Evolutionary conservation across 2,329 filamentous ascomycete genomes (phyloP), one percentile per base, ranked within the genome.

Genomic region (Calonectria henricotiae): DNA sequence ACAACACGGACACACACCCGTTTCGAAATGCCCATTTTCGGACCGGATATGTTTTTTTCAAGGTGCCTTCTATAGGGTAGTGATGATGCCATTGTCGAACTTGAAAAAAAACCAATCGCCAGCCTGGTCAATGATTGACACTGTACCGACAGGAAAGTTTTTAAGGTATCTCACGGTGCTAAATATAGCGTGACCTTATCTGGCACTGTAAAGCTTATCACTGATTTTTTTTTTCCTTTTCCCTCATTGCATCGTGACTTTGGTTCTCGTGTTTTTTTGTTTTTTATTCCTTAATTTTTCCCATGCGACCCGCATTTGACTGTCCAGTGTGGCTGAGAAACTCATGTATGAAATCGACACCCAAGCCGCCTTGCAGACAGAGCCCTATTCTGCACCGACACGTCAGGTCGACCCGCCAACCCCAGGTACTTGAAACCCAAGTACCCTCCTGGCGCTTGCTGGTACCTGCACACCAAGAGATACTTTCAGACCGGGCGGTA

Each of bases 391-490:
- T 25, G 41, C 30, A 46, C 60, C 37, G 60, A 47, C 43, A 47
- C 12, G 17, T 62, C 43, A 20, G n/a, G 20, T 20, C 25, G 62
- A 54, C 62, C 32, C 32, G 46, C 47, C 39, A 27, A 44, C 27
- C 43, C 39, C 27, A 65, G 62, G 35, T 65, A 65, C 62, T 17
- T 20, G 4, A 35, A 43, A n/a, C 37, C 20, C 37, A 65, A 43
- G 62, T 65, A 65, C 62, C 43, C 17, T 23, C 15, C 32, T 11
- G 32, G 43, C 44, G 32, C 15, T 43, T n/a, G 20, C 35, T 30
- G 61, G 44, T 63, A 63, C 61, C 44, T 63, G 44, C 30, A 32
- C 27, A 41, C n/a, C 39, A 35, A 43, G 49, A 55, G 51, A 55
- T 55, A 55, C 51, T 55, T 55, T 15, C 51, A 55, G 30, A 5